Evolutionary conservation across 2,329 filamentous ascomycete species (phyloP).

Genomic region (Fusarium newnesense): DNA sequence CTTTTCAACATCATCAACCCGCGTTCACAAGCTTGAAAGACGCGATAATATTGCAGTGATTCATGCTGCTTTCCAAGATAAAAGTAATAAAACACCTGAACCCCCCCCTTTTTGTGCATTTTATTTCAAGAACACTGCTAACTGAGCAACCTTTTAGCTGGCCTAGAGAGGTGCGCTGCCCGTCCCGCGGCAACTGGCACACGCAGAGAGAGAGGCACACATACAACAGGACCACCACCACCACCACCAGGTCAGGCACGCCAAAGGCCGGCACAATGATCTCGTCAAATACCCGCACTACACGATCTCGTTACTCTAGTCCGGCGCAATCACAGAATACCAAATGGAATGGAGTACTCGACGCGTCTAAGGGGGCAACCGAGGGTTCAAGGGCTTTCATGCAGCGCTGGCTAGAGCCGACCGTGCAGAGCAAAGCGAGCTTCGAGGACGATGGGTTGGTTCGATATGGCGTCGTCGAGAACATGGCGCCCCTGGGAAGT

Average conservation of each 20-base stretch:
- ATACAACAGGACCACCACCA: slow-evolving; percentile 23
- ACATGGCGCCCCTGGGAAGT: slow-evolving; percentile 84
- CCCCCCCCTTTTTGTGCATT: neutral
- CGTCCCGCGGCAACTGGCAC: slow-evolving; percentile 41
- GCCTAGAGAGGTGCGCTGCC: slow-evolving; percentile 48
- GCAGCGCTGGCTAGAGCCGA: slow-evolving; percentile 68
- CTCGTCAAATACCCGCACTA: slow-evolving; percentile 58
- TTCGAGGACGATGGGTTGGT: slow-evolving; percentile 82
- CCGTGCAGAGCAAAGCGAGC: slow-evolving; percentile 71
- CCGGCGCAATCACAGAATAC: slow-evolving; percentile 54
- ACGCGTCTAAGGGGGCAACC: slow-evolving; percentile 50
- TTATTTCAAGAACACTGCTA: slow-evolving; percentile 18
- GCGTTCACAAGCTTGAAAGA: slow-evolving; percentile 46
- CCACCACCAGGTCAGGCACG: slow-evolving; percentile 7
- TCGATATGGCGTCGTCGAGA: slow-evolving; percentile 79
- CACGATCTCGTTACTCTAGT: slow-evolving; percentile 68
- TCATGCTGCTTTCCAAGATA: slow-evolving; percentile 47
- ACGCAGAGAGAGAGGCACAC: slow-evolving; percentile 23
- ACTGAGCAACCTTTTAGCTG: slow-evolving; percentile 32
- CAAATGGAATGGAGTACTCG: slow-evolving; percentile 47
- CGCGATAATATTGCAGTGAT: slow-evolving; percentile 47
- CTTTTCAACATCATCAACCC: slow-evolving; percentile 41
- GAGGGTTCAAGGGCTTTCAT: slow-evolving; percentile 60
- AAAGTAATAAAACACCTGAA: slow-evolving; percentile 39
- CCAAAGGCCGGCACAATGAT: slow-evolving; percentile 46